Evolutionary conservation across 805 yeast genomes (phyloP), one percentile per base, ranked within the genome.

Genomic region (Candida adriatica): DNA sequence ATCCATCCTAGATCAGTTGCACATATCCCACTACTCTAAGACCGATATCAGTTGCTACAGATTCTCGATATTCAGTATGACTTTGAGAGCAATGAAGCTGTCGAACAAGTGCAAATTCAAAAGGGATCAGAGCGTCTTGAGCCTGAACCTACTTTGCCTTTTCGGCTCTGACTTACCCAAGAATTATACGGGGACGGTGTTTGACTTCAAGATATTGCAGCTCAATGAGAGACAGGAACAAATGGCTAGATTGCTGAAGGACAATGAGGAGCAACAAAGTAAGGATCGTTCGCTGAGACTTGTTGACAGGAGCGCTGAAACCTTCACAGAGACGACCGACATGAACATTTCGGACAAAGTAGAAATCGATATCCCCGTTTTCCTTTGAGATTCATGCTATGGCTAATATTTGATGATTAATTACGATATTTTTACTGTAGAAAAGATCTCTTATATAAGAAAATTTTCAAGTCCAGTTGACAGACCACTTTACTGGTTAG

Each of bases 401-500:
- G n/a, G n/a, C n/a, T n/a, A n/a, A n/a, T n/a, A n/a, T n/a, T n/a
- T n/a, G n/a, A n/a, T n/a, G n/a, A n/a, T n/a, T n/a, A n/a, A n/a
- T n/a, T n/a, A n/a, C n/a, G n/a, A n/a, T n/a, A 29, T 11, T 2
- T 18, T 6, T 16, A 25, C 23, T 15, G 29, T 26, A 26, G 22
- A 26, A 34, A 29, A 29, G 8, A 21, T 22, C 25, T 20, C 14
- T 21, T 27, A 15, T 11, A 13, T 15, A 16, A 8, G 8, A 21
- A 20, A 24, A 24, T 28, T 13, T 25, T 15, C 20, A 19, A 24
- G 19, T 30, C 24, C 23, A 20, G 30, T 18, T 17, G 26, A 25
- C 25, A 34, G 40, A 39, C 62, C 56, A 71, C 81, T 78, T 70
- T 84, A 87, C 64, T 82, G 82, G 66, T 82, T 83, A 59, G 94